Evolutionary conservation across 352 stramenopile species (phyloP).

Genomic region (Peronospora belbahrii): DNA sequence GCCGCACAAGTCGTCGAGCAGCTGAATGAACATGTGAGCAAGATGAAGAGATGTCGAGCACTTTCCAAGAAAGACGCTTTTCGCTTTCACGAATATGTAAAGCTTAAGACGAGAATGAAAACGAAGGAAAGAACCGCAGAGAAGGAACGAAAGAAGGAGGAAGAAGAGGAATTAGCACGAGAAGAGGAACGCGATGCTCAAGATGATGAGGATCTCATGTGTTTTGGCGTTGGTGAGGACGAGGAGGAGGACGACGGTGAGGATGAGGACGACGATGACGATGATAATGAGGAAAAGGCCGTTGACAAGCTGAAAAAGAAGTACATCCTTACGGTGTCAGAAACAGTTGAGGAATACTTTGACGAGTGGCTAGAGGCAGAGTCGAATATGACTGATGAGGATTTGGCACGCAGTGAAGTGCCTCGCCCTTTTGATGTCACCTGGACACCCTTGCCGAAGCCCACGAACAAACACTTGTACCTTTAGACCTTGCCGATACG

Average conservation of each 20-base stretch:
- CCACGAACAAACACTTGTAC: slow-evolving; percentile 78
- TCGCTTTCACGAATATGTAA: slow-evolving; percentile 30
- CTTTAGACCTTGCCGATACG: slow-evolving; percentile 33
- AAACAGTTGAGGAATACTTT: slow-evolving; percentile 43
- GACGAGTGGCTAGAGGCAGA: slow-evolving; percentile 31
- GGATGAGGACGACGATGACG: slow-evolving; percentile 15
- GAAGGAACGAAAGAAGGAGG: slow-evolving; percentile 9
- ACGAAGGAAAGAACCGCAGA: slow-evolving; percentile 15
- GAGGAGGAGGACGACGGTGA: neutral
- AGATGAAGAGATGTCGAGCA: slow-evolving; percentile 46
- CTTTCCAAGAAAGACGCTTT: slow-evolving; percentile 37
- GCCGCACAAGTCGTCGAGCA: slow-evolving; percentile 65
- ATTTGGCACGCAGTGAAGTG: slow-evolving; percentile 32
- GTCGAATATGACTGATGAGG: slow-evolving; percentile 28
- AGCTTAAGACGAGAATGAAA: slow-evolving; percentile 35
- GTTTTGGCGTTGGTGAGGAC: slow-evolving; percentile 22
- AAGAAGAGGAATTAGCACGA: slow-evolving; percentile 14
- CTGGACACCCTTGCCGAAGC: slow-evolving; percentile 45
- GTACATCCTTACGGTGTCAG: slow-evolving; percentile 9
- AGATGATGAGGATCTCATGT: slow-evolving; percentile 20
- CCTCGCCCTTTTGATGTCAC: slow-evolving; percentile 68
- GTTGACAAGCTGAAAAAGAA: slow-evolving; percentile 17
- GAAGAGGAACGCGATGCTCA: slow-evolving; percentile 22
- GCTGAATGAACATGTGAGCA: slow-evolving; percentile 41
- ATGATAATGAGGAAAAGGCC: slow-evolving; percentile 30